These are phyloP conservation scores for Lactifluus hygrophoroides DNA, from an alignment of 768 basidiomycete species.

Conservation along the genomic window DNA sequence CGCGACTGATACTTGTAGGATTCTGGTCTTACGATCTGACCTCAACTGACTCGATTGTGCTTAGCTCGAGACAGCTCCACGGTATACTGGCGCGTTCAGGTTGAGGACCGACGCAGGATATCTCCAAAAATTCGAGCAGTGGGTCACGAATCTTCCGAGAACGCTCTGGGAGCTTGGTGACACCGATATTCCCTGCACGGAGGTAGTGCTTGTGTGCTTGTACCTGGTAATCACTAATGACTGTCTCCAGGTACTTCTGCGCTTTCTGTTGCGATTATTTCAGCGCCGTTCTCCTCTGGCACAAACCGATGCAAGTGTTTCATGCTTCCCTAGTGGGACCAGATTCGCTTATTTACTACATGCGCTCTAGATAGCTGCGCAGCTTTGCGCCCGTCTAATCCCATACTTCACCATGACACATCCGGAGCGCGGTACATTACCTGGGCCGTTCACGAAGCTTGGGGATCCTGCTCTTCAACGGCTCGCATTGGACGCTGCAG, in stretches of 20 bases:
- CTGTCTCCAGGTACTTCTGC: slow-evolving; percentile 41
- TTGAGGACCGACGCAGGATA: slow-evolving; percentile 26
- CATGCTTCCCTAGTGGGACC: neutral
- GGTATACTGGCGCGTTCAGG: slow-evolving; percentile 44
- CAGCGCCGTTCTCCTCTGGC: slow-evolving; percentile 46
- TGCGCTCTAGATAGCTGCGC: slow-evolving; percentile 35
- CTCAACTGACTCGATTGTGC: neutral
- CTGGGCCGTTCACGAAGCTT: slow-evolving; percentile 75
- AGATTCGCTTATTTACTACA: slow-evolving; percentile 11
- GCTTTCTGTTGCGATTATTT: slow-evolving; percentile 50
- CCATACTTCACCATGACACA: slow-evolving; percentile 80
- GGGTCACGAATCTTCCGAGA: slow-evolving; percentile 72
- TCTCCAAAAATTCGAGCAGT: slow-evolving; percentile 39
- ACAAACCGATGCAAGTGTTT: slow-evolving; percentile 35
- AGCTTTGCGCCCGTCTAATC: slow-evolving; percentile 46
- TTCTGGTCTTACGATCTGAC: neutral
- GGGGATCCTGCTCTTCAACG: slow-evolving; percentile 38
- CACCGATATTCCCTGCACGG: slow-evolving; percentile 45
- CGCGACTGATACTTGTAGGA: slow-evolving; percentile 59
- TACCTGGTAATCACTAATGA: neutral
- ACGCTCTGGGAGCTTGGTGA: slow-evolving; percentile 77
- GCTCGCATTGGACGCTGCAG: slow-evolving; percentile 58
- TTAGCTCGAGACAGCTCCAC: slow-evolving; percentile 52
- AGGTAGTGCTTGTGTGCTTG: slow-evolving; percentile 36
- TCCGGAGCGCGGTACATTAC: slow-evolving; percentile 59